Evolutionary conservation across 75 land plant genomes (phyloP).

Genomic region (Picea sitchensis): DNA sequence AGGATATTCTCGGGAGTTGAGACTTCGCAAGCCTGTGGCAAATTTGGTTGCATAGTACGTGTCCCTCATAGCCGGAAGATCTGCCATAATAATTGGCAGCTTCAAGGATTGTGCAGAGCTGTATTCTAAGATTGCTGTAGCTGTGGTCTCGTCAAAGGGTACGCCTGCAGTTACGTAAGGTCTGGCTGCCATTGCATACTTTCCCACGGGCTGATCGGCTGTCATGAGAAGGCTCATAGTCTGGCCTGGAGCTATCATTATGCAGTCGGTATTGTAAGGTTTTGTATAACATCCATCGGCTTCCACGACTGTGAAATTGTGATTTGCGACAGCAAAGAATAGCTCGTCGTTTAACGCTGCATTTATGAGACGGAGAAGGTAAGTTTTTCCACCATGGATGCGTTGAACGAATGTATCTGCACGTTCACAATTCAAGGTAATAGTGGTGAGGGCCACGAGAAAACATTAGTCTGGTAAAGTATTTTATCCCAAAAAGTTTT

Average conservation of each 20-base stretch:
- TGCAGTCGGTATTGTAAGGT: constrained; percentile 34
- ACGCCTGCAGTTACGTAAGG: constrained; percentile 37
- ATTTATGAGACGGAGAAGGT: constrained; percentile 57
- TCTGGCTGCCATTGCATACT: constrained; percentile 32
- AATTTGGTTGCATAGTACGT: too few species aligned
- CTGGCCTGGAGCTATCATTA: constrained; percentile 47
- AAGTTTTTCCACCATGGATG: constrained; percentile 38
- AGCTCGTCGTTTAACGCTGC: constrained; percentile 54
- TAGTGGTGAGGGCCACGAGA: too few species aligned
- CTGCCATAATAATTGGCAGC: too few species aligned
- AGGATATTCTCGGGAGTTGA: too few species aligned
- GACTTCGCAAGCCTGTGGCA: too few species aligned
- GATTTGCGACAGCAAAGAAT: constrained; percentile 59
- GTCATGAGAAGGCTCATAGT: too few species aligned
- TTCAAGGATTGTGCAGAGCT: too few species aligned
- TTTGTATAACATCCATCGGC: constrained; percentile 54
- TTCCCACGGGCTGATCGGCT: too few species aligned
- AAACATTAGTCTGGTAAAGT: too few species aligned
- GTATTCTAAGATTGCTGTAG: too few species aligned
- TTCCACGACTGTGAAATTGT: constrained; percentile 57
- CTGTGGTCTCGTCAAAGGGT: constrained; percentile 18
- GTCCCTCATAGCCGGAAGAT: too few species aligned
- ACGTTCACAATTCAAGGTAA: neutral
- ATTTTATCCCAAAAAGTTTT: too few species aligned
- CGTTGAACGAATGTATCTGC: constrained; percentile 41